Conservation (phyloP, 225 moss, liverwort and hornwort species). For the Polytrichum commune region DNA sequence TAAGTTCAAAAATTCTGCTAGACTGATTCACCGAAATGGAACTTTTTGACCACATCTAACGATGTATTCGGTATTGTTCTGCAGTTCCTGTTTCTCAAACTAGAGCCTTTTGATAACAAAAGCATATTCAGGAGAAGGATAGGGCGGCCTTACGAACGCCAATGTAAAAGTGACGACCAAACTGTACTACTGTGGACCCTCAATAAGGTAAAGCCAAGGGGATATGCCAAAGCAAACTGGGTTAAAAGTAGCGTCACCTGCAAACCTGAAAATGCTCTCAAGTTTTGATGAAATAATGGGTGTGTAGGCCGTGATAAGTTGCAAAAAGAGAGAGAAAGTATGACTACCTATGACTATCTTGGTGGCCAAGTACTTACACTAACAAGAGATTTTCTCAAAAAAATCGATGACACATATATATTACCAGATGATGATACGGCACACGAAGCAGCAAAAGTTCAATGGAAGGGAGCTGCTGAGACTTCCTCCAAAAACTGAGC, state of each 20-base stretch:
- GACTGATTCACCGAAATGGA: too few species aligned
- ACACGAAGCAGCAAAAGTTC: constrained; percentile 99
- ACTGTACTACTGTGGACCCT: constrained; percentile 97
- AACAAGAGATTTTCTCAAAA: too few species aligned
- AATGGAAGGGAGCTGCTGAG: constrained; percentile 98
- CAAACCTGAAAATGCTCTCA: too few species aligned
- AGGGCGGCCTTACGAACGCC: constrained; percentile 93
- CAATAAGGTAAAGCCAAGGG: constrained; percentile 61
- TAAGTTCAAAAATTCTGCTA: too few species aligned
- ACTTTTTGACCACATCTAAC: background rate
- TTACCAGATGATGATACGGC: constrained; percentile 96
- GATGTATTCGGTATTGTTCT: constrained; percentile 4
- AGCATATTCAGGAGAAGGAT: constrained; percentile 82
- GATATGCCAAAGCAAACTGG: too few species aligned
- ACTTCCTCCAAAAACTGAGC: constrained; percentile 99
- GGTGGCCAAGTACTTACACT: too few species aligned
- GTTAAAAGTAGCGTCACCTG: too few species aligned
- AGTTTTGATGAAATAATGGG: too few species aligned
- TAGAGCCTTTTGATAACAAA: constrained; percentile 87
- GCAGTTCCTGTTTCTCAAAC: constrained; percentile 95
- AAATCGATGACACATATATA: constrained; percentile 14
- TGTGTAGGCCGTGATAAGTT: too few species aligned
- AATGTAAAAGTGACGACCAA: constrained; percentile 98
- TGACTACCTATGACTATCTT: too few species aligned
- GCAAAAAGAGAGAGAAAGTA: too few species aligned